Conservation (phyloP, 2,329 filamentous ascomycete species). For the Trichophyton mentagrophytes region DNA sequence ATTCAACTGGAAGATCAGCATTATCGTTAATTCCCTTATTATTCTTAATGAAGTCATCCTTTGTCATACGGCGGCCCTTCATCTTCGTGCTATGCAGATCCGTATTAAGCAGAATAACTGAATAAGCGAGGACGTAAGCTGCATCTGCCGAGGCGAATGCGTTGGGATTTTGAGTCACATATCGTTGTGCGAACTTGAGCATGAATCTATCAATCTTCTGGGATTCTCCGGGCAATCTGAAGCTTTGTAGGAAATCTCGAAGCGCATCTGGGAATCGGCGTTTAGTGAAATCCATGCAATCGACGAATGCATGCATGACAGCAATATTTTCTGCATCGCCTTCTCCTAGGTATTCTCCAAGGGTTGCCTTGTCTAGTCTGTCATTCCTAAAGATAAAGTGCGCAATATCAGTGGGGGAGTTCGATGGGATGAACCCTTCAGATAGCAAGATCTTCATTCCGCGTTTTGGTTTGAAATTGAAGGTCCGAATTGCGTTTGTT, state of each 20-base stretch:
- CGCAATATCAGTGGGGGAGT: constrained; percentile 70
- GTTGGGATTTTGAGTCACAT: constrained; percentile 87
- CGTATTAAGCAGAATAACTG: constrained; percentile 91
- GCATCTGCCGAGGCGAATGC: constrained; percentile 98
- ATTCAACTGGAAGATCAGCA: constrained; percentile 83
- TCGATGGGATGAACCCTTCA: constrained; percentile 75
- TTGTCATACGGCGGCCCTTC: constrained; percentile 71
- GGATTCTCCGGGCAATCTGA: constrained; percentile 86
- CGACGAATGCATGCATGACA: constrained; percentile 97
- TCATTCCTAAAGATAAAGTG: constrained; percentile 70
- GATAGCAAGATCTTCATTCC: constrained; percentile 74
- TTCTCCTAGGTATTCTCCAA: constrained; percentile 90
- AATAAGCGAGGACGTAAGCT: constrained; percentile 90
- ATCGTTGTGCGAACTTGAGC: constrained; percentile 96
- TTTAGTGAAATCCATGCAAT: constrained; percentile 84
- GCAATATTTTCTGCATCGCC: constrained; percentile 87
- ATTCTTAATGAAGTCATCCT: constrained; percentile 97
- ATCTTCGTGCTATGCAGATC: constrained; percentile 88
- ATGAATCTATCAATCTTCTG: constrained; percentile 99
- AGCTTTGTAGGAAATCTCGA: constrained; percentile 82
- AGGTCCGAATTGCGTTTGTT: constrained; percentile 74
- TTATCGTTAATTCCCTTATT: constrained; percentile 97
- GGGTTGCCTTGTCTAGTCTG: constrained; percentile 74
- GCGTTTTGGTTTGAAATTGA: constrained; percentile 96
- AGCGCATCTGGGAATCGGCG: constrained; percentile 86